Percentiles rank a stretch among this genome's conserved stretches.
These are phyloP conservation scores for Nepenthes alata DNA, from an alignment of 179 eudicot genomes.

Conservation along the genomic window DNA sequence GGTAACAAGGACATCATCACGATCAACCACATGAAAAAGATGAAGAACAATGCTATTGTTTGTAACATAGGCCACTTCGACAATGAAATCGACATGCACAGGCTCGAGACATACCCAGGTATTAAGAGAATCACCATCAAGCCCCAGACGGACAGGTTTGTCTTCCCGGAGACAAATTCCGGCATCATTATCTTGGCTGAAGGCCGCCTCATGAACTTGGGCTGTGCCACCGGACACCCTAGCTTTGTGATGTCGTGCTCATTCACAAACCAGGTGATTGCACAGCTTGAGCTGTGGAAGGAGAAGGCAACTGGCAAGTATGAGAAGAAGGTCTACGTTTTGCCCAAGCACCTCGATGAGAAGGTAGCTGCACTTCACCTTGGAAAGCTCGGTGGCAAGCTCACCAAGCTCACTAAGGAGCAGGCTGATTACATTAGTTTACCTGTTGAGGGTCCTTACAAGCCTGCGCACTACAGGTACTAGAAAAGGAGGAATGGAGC, in stretches of 20 bases:
- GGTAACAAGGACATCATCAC: slow-evolving; percentile 89
- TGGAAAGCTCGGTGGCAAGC: slow-evolving; percentile 61
- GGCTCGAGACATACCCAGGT: slow-evolving; percentile 66
- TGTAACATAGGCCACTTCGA: slow-evolving; percentile 88
- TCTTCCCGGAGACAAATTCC: slow-evolving; percentile 55
- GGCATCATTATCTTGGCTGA: slow-evolving; percentile 64
- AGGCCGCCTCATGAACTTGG: slow-evolving; percentile 82
- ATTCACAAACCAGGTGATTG: slow-evolving; percentile 73
- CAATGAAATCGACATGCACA: slow-evolving; percentile 71
- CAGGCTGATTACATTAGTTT: slow-evolving; percentile 70
- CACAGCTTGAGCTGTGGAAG: slow-evolving; percentile 76
- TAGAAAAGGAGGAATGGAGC: slow-evolving; percentile 15
- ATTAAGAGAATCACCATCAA: slow-evolving; percentile 71
- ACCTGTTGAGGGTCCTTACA: slow-evolving; percentile 64
- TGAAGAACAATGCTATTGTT: slow-evolving; percentile 83
- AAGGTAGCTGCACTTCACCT: slow-evolving; percentile 77
- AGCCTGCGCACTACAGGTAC: slow-evolving; percentile 76
- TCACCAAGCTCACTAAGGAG: slow-evolving; percentile 59
- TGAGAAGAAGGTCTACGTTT: slow-evolving; percentile 63
- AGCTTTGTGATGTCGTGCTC: slow-evolving; percentile 85
- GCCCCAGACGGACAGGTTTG: slow-evolving; percentile 68
- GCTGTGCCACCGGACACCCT: slow-evolving; percentile 80
- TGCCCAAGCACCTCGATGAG: slow-evolving; percentile 83
- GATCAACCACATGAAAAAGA: slow-evolving; percentile 64
- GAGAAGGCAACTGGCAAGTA: slow-evolving; percentile 56